phyloP scores from a whole-genome alignment of 495 filamentous ascomycete genomes.

The Aspergillus diversus region DNA sequence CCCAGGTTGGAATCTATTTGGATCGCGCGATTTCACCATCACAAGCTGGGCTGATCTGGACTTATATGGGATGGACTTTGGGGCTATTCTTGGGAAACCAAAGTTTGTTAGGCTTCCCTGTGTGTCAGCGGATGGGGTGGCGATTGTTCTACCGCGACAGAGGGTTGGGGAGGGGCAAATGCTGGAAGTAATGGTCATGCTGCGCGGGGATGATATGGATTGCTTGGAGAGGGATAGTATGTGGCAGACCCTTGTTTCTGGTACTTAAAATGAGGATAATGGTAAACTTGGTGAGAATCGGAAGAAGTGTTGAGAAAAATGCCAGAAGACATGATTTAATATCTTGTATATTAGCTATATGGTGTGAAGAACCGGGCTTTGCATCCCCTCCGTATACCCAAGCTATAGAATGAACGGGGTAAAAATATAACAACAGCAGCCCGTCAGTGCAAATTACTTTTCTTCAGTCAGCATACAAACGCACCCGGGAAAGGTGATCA shows the following conservation, averaged over 20 bases:
- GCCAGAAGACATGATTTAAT: too few relatives aligned
- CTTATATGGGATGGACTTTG: slow-evolving; percentile 19
- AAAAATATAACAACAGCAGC: too few relatives aligned
- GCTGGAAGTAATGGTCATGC: slow-evolving; percentile 16
- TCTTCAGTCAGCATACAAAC: too few relatives aligned
- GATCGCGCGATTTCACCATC: slow-evolving; percentile 17
- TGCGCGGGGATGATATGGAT: slow-evolving; percentile 17
- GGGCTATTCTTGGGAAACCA: slow-evolving; percentile 2
- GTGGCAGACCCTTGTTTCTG: slow-evolving; percentile 11
- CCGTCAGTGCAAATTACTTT: too few relatives aligned
- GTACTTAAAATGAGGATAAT: too few relatives aligned
- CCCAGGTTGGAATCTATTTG: slow-evolving; percentile 18
- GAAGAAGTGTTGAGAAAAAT: too few relatives aligned
- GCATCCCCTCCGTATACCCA: too few relatives aligned
- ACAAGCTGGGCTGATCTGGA: slow-evolving; percentile 21
- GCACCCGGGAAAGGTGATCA: too few relatives aligned
- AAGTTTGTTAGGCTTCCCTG: slow-evolving; percentile 17
- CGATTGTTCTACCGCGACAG: slow-evolving; percentile 19
- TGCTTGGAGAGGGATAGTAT: slow-evolving; percentile 9
- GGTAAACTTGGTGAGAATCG: too few relatives aligned
- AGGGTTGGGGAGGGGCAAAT: not conserved
- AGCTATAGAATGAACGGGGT: too few relatives aligned
- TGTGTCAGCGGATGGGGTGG: slow-evolving; percentile 22
- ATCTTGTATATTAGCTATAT: too few relatives aligned
- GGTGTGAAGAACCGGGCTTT: too few relatives aligned